Base-by-base conservation (phyloP, 805 yeast species). In the Metschnikowia kunwiensis region DNA sequence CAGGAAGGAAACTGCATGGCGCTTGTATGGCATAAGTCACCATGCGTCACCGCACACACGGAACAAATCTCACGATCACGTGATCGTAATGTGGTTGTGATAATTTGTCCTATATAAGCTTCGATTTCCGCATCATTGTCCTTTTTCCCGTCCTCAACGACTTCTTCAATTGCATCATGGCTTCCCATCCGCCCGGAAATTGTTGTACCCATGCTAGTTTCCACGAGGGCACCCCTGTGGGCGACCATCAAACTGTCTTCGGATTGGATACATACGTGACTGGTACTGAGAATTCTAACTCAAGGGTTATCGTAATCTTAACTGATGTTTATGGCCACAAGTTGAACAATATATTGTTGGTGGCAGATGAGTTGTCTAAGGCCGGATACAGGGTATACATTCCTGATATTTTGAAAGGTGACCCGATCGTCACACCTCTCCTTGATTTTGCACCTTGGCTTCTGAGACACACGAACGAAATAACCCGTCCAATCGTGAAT, bases 321-420 rank as follows among this genome's bases (percentile, higher is more conserved):
- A 72, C 93, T 27, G 96, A 88, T 55, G 65, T 87, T 30, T 77
- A 57, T 43, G 96, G 96, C 24, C 61, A 72, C 55, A 64, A 64
- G 30, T 70, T 68, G 54, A 67, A 65, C 55, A 87, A 88, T 58
- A 61, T 61, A 24, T 60, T 72, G 49, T 67, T 88, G 49, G 56
- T 78, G 43, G 91, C 88, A 11, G 88, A 82, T 54, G 62, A 66
- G 36, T 75, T 83, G 43, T 84, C 89, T 30, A 59, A 60, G 32
- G 57, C 57, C 6, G 86, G 86, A 16, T 86, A 72, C 63, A 74
- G 72, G 28, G 89, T 82, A 1, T 65, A 81, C 30, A 61, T 82
- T 22, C 95, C 95, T n/a, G 96, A 87, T 58, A 68, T 85, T 41
- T 70, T 86, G 48, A 60, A 74, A 19, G 80, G 73, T 33, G 71